Evolutionary conservation across 73 alveolate species (phyloP).

Genomic region (Blepharisma stoltei): DNA sequence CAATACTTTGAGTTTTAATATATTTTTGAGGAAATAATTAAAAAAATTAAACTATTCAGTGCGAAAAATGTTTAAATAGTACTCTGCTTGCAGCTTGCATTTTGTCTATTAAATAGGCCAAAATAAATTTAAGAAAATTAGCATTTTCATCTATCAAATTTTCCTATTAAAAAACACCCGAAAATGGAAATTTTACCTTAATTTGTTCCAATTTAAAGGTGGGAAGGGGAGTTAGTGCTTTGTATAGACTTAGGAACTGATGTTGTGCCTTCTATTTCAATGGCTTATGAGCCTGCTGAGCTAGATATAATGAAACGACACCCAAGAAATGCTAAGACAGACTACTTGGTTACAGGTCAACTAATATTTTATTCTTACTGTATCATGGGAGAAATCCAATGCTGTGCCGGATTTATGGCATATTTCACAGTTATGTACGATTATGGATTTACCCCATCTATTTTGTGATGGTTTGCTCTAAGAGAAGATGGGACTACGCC

Average conservation of each 20-base stretch:
- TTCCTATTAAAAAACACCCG: no score
- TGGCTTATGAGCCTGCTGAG: conserved; percentile 90
- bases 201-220: no score
- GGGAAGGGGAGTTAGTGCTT: no score
- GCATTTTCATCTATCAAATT: no score
- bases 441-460: conserved; percentile 44
- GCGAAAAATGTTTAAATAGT: no score
- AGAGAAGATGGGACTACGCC: conserved; percentile 54
- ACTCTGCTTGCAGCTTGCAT: no score
- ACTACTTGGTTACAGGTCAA: conserved; percentile 65
- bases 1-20: no score
- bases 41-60: no score
- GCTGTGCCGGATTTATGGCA: conserved; percentile 56
- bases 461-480: conserved; percentile 16
- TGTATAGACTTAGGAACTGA: conserved; percentile 90
- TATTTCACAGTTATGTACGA: conserved; percentile 70
- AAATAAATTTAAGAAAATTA: conserved; percentile 76
- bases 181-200: no score
- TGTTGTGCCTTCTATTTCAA: conserved; percentile 80
- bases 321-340: conserved; percentile 81
- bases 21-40: no score
- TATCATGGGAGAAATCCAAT: conserved; percentile 47
- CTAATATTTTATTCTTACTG: conserved; percentile 50
- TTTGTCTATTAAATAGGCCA: conserved; percentile 83
- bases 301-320: conserved; percentile 78